Base-by-base conservation (phyloP, 495 filamentous ascomycete genomes). In the Cercophora scortea region DNA sequence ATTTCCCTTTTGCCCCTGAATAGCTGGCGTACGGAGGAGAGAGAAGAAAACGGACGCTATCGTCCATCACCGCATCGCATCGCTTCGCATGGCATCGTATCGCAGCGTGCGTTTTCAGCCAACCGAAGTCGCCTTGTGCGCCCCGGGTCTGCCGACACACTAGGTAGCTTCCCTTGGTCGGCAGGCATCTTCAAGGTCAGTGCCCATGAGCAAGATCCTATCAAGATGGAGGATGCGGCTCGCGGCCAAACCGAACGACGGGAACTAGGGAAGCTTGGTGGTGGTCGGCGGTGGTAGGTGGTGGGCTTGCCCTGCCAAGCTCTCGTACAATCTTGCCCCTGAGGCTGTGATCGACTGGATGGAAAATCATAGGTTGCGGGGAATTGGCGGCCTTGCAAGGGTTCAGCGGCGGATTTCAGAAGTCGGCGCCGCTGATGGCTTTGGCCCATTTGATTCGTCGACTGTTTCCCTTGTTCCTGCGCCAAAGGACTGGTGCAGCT, bases 321-420 rank as follows among this genome's bases (percentile, higher is more conserved):
- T 45, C n/a, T 11, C 38, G n/a, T 16, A 18, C 41, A 35, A 40
- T 45, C 44, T 50, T 49, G 47, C 15, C 38, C 48, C 34, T 8
- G 38, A 40, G 54, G 41, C 19, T 39, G 42, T 42, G 44, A 47
- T 49, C 46, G 17, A 51, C 19, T 42, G 18, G 38, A 32, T 58
- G 54, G 46, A 48, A 60, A 53, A 54, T 53, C 58, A 60, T 61
- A 58, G 59, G 61, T 18, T 56, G 56, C 36, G 54, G 47, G 42
- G 32, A 33, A 2, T 32, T 48, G 34, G 16, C 13, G 33, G 42
- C 18, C 17, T 25, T 25, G 25, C 25, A 25, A 25, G 25, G 25
- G 17, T 35, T 48, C 17, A 45, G 7, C 36, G 52, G 55, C 39
- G 59, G 56, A 56, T 60, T 64, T 64, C 61, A 64, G 47, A 59